Evolutionary conservation across 2,329 filamentous ascomycete genomes (phyloP), one percentile per base, ranked within the genome.

Genomic region (Diaporthe sp.): DNA sequence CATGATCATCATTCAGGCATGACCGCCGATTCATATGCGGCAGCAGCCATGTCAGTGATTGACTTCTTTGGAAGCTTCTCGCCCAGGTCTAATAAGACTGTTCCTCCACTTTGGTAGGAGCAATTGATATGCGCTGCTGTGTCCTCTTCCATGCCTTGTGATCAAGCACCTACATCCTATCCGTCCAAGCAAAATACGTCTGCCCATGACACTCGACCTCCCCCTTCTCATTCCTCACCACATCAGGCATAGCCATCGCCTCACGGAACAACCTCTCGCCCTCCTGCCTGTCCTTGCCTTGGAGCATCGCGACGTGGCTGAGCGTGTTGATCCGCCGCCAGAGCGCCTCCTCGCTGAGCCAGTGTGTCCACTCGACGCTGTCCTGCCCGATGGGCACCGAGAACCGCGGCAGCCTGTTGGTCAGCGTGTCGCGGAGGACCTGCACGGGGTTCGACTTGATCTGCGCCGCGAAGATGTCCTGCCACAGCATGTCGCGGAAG

Each of bases 401-500:
- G 80, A 95, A 95, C 40, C 83, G 79, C 0, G 86, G 86, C 30
- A 84, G 79, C 47, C 83, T 80, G 30, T 83, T 81, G 9, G 81
- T 78, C 30, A 87, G 79, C 5, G 83, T 85, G 74, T 86, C 82
- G 71, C 79, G 84, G 66, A 91, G 80, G 38, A 87, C 86, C 75
- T 89, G 86, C n/a, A 90, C 75, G 2, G 89, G 88, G 55, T 85
- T 89, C 45, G 82, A 84, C 71, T 88, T 84, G 9, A 89, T 81
- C 79, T 93, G 90, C 15, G 87, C 83, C 47, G 91, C 89, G 77
- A 95, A 94, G 2, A 92, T 88, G 19, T 89, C 80, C 76, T 87
- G 87, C 93, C 93, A 95, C 79, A 87, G 80, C 75, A 83, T 79
- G 80, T 95, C 87, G 68, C 93, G 88, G 83, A 94, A 95, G 19